Evolutionary conservation across 2,329 filamentous ascomycete genomes (phyloP), one percentile per base, ranked within the genome.

Genomic region (Colletotrichum tamarilloi): DNA sequence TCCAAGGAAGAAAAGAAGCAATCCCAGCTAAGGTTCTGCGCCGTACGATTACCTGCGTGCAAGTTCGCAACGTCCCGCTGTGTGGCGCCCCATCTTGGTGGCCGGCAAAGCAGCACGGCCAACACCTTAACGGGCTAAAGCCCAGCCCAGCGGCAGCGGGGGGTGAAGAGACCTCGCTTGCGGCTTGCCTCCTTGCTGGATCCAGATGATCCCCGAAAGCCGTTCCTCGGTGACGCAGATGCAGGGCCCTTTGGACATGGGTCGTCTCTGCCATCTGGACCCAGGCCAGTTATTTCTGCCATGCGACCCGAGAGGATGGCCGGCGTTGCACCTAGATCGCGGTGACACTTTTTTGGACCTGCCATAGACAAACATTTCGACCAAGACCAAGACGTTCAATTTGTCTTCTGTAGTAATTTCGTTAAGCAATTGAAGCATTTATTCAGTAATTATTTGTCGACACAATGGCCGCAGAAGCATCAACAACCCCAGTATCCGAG

Each of bases 391-490:
- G 32, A 69, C 16, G 57, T 70, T 56, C 42, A 42, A 7, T 35
- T 49, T 55, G 42, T n/a, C 46, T 60, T 24, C 32, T 7, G 59
- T 32, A 49, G 22, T 30, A 55, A 14, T 56, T 19, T 38, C 53
- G 24, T 24, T 55, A 35, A 63, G 9, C 42, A 55, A 65, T 55
- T 65, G 30, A 4, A 26, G 32, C 49, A 22, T 52, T 58, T 22
- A 22, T 55, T 55, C 60, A 55, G 5, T 42, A 53, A 16, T 22
- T 19, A 22, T 53, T n/a, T 12, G 26, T 57, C 30, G 32, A 68
- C 59, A 65, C 24, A 72, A 82, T 82, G 81, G 76, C 81, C 59
- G 73, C 76, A 59, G 76, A 79, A 76, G 74, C 77, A 60, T 78
- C 78, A 32, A 77, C 75, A 77, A 76, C 42, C 76, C 81, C 73